Percentiles rank a stretch among this genome's conserved stretches.
These are phyloP conservation scores for Berberis vulgaris DNA, from an alignment of 164 flowering plant genomes.

Conservation along the genomic window DNA sequence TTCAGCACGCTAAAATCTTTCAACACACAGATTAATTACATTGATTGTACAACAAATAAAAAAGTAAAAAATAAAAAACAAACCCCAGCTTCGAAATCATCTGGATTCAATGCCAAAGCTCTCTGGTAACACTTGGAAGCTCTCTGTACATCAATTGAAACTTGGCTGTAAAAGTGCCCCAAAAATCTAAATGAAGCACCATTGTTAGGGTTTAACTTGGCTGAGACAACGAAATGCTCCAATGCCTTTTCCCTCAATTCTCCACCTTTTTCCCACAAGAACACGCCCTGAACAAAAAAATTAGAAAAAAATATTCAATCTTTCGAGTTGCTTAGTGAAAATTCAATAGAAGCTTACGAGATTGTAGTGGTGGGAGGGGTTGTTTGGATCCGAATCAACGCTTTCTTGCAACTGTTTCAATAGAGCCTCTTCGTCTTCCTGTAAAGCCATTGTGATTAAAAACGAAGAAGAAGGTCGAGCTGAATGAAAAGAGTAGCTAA, in stretches of 20 bases:
- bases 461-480: no score
- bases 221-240: constrained; percentile 65
- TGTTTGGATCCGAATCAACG: no score
- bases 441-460: no score
- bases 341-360: no score
- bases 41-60: neutral
- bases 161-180: constrained; percentile 59
- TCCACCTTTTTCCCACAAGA: constrained; percentile 50
- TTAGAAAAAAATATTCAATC: no score
- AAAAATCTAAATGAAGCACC: constrained; percentile 58
- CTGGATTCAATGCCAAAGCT: constrained; percentile 44
- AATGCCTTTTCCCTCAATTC: constrained; percentile 52
- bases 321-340: no score
- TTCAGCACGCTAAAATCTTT: neutral
- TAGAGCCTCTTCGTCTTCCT: no score
- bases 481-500: no score
- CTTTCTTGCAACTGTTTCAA: no score
- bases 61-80: neutral
- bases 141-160: constrained; percentile 37
- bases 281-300: constrained; percentile 18
- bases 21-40: neutral
- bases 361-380: no score
- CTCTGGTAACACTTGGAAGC: constrained; percentile 87
- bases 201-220: constrained; percentile 66
- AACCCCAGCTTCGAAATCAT: constrained; percentile 2